A percentile compares a stretch with the other conserved stretches of the same genome.
These are phyloP conservation scores for Middelhovenomyces tepae DNA, from an alignment of 805 yeast genomes.

Conservation along the genomic window DNA sequence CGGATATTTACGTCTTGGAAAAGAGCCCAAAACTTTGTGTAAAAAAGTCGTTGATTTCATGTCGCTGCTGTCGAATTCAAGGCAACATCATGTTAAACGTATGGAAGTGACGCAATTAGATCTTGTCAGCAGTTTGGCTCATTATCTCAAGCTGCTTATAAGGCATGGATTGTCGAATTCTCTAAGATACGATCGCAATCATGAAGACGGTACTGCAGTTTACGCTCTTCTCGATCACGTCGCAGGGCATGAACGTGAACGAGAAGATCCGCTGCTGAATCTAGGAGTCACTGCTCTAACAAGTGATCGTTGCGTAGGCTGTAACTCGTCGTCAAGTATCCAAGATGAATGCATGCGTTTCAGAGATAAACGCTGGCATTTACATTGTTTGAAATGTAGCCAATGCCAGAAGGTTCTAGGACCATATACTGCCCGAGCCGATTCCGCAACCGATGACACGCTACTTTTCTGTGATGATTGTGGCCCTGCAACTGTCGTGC, in stretches of 20 bases:
- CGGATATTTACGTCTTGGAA: conserved; percentile 21
- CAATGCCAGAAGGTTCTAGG: conserved; percentile 42
- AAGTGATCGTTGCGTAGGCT: conserved; percentile 66
- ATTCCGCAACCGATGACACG: conserved; percentile 29
- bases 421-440: too few relatives aligned
- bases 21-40: conserved; percentile 77
- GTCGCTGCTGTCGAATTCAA: conserved; percentile 60
- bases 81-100: conserved; percentile 15
- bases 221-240: conserved; percentile 53
- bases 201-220: conserved; percentile 51
- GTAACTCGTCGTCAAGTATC: conserved; percentile 67
- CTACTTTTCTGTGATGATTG: conserved; percentile 51
- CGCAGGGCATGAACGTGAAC: conserved; percentile 36
- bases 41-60: conserved; percentile 86
- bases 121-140: conserved; percentile 85
- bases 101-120: conserved; percentile 38
- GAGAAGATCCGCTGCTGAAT: conserved; percentile 25
- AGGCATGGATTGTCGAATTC: conserved; percentile 74
- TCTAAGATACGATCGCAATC: conserved; percentile 35
- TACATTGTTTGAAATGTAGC: conserved; percentile 60
- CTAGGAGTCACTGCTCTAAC: conserved; percentile 30
- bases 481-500: conserved; percentile 40
- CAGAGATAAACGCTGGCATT: conserved; percentile 68
- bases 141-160: conserved; percentile 76
- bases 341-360: conserved; percentile 72